Conservation (phyloP, 176 grass and related monocot genomes). For the Carex pumila region DNA sequence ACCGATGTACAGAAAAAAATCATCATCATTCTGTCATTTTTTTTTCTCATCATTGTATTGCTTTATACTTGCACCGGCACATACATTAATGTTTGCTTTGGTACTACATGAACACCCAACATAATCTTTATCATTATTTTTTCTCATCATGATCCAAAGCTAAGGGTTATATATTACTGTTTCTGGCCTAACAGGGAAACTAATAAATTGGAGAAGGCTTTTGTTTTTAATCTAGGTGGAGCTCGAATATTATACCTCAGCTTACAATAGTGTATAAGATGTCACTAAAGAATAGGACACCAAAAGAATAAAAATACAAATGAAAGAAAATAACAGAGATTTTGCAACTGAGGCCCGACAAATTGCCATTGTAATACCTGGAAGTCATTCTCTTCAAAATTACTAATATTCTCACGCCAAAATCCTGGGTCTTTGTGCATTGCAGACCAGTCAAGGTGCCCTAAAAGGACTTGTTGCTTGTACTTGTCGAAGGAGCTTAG, state of each 20-base stretch:
- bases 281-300: background rate
- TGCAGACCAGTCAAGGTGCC: slow-evolving; percentile 94
- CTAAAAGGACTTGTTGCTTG: slow-evolving; percentile 93
- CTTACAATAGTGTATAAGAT: background rate
- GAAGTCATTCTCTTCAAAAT: slow-evolving; percentile 99
- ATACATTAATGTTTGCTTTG: background rate
- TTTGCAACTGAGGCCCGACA: background rate
- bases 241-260: background rate
- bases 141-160: background rate
- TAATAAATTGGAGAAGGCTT: background rate
- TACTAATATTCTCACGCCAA: slow-evolving; percentile 92
- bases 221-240: background rate
- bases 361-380: slow-evolving; percentile 45
- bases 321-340: background rate
- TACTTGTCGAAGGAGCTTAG: slow-evolving; percentile 97
- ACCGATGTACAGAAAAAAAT: background rate
- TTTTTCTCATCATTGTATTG: background rate
- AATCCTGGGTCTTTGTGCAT: slow-evolving; percentile 96
- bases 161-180: too few species aligned
- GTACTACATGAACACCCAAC: background rate
- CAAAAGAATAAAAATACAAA: background rate
- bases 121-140: background rate
- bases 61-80: background rate
- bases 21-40: background rate
- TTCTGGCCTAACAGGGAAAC: background rate